Base-by-base conservation (phyloP, 2,329 filamentous ascomycete genomes). In the Cladosporium austrohemisphaericum region DNA sequence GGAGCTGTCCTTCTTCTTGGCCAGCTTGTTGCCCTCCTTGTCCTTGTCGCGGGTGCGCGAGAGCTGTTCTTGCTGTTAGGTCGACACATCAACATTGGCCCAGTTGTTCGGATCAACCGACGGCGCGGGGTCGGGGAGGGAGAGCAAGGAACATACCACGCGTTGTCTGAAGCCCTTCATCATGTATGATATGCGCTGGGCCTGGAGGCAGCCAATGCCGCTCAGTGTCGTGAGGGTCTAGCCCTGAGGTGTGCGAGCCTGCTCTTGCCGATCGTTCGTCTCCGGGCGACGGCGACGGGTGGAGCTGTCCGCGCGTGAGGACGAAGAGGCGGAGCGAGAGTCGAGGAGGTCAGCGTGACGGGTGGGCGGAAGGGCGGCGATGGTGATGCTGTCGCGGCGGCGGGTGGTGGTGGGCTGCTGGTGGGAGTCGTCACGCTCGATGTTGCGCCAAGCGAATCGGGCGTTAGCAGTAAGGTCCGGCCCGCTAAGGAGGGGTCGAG, bases 131-230 rank as follows among this genome's bases (percentile, higher is more conserved):
- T 20, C 18, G 16, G 25, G 19, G 18, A 16, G 25, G 19, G 18
- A 31, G 18, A 3, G 25, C 11, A 31, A 49, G 36, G 47, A 51
- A 83, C 88, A 79, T 83, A 95, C 90, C 79, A 96, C 90, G 86
- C 88, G 88, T 79, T 95, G 89, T 75, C 90, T 87, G 74, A 97
- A 95, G 71, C 89, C 87, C 78, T 95, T 96, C 92, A 97, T 96
- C 73, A 54, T 65, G 57, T 48, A 43, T 53, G 48, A 41, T 49
- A 36, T 48, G 51, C 36, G 52, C 36, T 50, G 33, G 43, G 48
- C 41, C 28, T 45, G 14, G 38, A 45, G 50, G 49, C 51, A 56
- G 45, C 31, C 71, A 73, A 25, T 57, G 58, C 55, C 52, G 54
- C 56, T 57, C 54, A 49, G 57, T 51, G 57, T 45, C 52, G 54